Conservation (phyloP, 768 basidiomycete species). For the Termitomyces heimii region DNA sequence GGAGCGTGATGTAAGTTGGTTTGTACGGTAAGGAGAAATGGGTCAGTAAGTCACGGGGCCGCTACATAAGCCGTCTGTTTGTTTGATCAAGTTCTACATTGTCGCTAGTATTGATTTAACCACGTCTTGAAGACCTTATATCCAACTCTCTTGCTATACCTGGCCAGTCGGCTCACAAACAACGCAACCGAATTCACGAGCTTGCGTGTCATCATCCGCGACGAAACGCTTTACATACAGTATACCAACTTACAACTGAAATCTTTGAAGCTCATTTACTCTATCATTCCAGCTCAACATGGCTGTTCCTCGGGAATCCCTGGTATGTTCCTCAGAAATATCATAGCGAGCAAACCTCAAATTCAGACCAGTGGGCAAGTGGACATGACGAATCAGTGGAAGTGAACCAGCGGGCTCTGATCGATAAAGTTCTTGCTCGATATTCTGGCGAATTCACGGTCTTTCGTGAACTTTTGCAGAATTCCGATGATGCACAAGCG, state of each 20-base stretch:
- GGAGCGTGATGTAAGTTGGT: too few species aligned
- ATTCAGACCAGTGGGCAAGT: constrained; percentile 35
- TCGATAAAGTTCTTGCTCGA: constrained; percentile 93
- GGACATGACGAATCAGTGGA: constrained; percentile 81
- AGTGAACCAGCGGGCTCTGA: constrained; percentile 93
- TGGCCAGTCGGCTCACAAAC: neutral
- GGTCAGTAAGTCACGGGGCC: too few species aligned
- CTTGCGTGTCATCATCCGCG: neutral
- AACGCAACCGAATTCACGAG: neutral
- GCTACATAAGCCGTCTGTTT: neutral
- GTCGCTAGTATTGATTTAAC: neutral
- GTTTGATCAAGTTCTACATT: neutral
- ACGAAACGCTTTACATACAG: neutral
- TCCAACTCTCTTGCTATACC: neutral
- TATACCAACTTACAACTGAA: neutral
- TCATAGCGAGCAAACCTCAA: neutral
- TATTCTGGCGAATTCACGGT: constrained; percentile 93
- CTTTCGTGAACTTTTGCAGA: constrained; percentile 85
- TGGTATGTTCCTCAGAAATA: constrained; percentile 14
- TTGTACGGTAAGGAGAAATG: too few species aligned
- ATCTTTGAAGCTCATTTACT: neutral
- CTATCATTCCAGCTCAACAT: constrained; percentile 1
- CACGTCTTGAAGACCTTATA: neutral
- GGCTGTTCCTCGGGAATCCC: constrained; percentile 20
- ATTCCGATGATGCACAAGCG: constrained; percentile 88